phyloP scores from a whole-genome alignment of 202 grass and related monocot species.

The Bolboschoenoplectus hybrid region DNA sequence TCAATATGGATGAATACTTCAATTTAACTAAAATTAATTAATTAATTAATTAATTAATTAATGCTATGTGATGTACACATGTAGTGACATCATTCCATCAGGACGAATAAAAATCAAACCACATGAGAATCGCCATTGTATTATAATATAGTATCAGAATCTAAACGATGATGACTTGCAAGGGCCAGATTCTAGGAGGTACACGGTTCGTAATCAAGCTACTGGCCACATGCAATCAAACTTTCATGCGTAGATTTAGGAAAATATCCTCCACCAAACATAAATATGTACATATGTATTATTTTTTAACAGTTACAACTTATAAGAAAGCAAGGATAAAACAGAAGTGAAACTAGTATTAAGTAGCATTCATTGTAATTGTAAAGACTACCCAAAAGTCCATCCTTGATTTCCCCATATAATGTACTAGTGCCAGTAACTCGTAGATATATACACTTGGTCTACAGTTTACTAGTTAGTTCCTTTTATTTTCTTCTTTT shows the following conservation, averaged over 20 bases:
- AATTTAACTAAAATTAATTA: neutral
- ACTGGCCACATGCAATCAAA: no score
- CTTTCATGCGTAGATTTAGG: no score
- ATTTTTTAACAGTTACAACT: neutral
- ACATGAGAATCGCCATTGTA: neutral
- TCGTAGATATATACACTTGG: neutral
- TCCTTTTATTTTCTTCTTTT: no score
- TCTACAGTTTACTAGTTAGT: neutral
- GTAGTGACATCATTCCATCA: neutral
- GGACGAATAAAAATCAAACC: neutral
- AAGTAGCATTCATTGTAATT: neutral
- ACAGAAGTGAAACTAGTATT: neutral
- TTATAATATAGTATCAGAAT: neutral
- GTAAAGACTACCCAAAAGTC: conserved; percentile 11
- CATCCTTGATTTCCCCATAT: neutral
- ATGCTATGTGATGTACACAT: neutral
- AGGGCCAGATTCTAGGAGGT: no score
- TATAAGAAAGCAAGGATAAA: neutral
- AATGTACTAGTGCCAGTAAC: neutral
- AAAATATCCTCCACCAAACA: neutral
- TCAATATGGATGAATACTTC: neutral
- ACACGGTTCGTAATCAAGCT: no score
- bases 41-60: neutral
- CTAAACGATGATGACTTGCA: no score
- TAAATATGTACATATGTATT: neutral